A percentile compares a stretch with the other conserved stretches of the same genome.
phyloP scores from a whole-genome alignment of 352 stramenopile genomes.

The Globisporangium yorkense region DNA sequence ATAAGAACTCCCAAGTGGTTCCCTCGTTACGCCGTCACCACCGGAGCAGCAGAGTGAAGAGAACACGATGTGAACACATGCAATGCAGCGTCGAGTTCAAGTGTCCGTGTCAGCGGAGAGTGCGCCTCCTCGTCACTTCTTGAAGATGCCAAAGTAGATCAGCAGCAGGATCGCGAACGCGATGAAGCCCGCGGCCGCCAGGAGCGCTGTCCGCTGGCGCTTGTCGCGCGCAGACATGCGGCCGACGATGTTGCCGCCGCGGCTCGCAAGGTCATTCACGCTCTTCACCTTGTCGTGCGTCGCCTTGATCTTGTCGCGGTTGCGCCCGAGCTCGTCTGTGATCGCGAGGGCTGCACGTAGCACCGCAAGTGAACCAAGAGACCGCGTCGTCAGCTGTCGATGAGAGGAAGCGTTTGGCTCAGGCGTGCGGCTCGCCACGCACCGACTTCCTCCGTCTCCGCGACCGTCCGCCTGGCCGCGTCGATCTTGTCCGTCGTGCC shows the following conservation, averaged over 20 bases:
- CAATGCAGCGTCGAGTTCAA: not conserved
- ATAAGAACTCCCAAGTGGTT: no score
- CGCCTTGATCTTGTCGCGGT: constrained; percentile 82
- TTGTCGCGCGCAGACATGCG: constrained; percentile 85
- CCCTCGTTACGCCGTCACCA: no score
- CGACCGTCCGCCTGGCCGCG: constrained; percentile 71
- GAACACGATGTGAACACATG: not conserved
- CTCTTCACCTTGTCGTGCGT: constrained; percentile 80
- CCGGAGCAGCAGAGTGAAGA: not conserved
- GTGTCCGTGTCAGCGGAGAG: not conserved
- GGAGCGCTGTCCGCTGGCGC: constrained; percentile 66
- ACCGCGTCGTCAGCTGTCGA: no score
- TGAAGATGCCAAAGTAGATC: constrained; percentile 89
- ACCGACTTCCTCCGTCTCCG: constrained; percentile 86
- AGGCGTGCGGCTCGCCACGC: constrained; percentile 8
- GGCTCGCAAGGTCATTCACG: constrained; percentile 81
- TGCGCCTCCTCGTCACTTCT: constrained; percentile 35
- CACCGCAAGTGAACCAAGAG: not conserved
- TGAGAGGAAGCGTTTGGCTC: no score
- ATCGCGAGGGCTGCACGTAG: constrained; percentile 55
- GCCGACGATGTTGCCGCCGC: constrained; percentile 74
- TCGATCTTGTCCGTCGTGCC: constrained; percentile 77
- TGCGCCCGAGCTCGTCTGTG: constrained; percentile 74
- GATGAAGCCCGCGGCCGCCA: constrained; percentile 72
- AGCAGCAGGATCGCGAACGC: constrained; percentile 77